Conservation (phyloP, 345 rosid species). For the Acer yangbiense region DNA sequence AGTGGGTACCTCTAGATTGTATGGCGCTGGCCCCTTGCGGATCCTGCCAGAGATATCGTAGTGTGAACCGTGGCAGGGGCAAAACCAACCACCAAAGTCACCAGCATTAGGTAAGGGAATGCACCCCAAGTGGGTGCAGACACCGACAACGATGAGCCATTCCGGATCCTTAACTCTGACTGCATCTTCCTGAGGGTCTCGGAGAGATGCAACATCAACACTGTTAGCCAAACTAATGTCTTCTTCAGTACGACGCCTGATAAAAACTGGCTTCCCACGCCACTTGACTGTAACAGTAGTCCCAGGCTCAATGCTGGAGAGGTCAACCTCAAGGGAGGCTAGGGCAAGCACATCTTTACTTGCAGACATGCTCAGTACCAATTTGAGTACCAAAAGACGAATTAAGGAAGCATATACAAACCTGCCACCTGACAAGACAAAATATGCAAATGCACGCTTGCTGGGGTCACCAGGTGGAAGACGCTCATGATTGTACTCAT, state of each 20-base stretch:
- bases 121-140: slow-evolving; percentile 71
- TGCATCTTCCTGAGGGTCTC: slow-evolving; percentile 62
- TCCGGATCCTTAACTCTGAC: slow-evolving; percentile 60
- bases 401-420: slow-evolving; percentile 64
- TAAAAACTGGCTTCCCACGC: slow-evolving; percentile 73
- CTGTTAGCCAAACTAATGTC: slow-evolving; percentile 60
- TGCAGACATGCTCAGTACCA: slow-evolving; percentile 70
- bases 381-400: slow-evolving; percentile 63
- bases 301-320: slow-evolving; percentile 59
- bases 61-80: slow-evolving; percentile 71
- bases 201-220: slow-evolving; percentile 52
- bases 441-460: slow-evolving; percentile 73
- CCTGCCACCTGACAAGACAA: slow-evolving; percentile 63
- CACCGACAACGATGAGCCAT: slow-evolving; percentile 66
- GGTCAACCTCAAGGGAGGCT: slow-evolving; percentile 71
- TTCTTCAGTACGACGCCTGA: slow-evolving; percentile 61
- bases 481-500: slow-evolving; percentile 64
- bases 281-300: slow-evolving; percentile 64
- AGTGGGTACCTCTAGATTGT: slow-evolving; percentile 61
- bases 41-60: slow-evolving; percentile 68
- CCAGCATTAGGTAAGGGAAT: slow-evolving; percentile 68
- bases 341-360: slow-evolving; percentile 68
- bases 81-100: slow-evolving; percentile 69
- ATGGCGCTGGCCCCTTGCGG: slow-evolving; percentile 68
- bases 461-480: slow-evolving; percentile 68